These are phyloP conservation scores for Globisporangium cederbergense DNA, from an alignment of 352 stramenopile species.

Conservation along the genomic window DNA sequence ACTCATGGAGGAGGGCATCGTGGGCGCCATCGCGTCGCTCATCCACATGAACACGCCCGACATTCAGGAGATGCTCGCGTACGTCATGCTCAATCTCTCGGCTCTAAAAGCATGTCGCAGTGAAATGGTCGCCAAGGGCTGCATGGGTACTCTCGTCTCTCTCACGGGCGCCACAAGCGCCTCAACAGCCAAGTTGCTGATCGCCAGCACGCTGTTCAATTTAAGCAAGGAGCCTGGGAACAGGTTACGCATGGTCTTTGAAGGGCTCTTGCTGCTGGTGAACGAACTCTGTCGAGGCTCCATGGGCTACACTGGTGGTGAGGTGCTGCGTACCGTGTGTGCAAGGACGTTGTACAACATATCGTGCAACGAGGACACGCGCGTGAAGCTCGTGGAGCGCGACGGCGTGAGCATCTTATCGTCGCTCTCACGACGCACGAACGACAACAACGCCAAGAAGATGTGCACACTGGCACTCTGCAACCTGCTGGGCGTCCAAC, in stretches of 20 bases:
- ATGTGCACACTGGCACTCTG: constrained; percentile 79
- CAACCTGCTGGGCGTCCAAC: constrained; percentile 73
- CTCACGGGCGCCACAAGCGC: constrained; percentile 33
- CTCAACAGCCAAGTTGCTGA: constrained; percentile 42
- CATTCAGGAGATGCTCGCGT: constrained; percentile 61
- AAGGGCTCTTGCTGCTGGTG: constrained; percentile 58
- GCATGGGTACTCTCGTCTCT: constrained; percentile 49
- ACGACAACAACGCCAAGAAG: constrained; percentile 47
- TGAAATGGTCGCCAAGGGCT: constrained; percentile 73
- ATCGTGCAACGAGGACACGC: constrained; percentile 62
- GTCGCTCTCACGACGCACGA: constrained; percentile 33
- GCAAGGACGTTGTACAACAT: constrained; percentile 68
- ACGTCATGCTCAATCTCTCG: constrained; percentile 75
- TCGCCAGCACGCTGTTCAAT: constrained; percentile 59
- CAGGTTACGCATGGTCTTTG: constrained; percentile 69
- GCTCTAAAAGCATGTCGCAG: constrained; percentile 49
- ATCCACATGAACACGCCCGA: constrained; percentile 39
- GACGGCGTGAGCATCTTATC: constrained; percentile 59
- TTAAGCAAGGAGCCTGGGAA: constrained; percentile 70
- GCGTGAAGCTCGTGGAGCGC: constrained; percentile 64
- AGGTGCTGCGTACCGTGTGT: constrained; percentile 41
- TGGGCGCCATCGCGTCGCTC: constrained; percentile 63
- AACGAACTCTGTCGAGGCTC: constrained; percentile 43
- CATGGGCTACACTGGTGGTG: constrained; percentile 14
- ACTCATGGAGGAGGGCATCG: constrained; percentile 88